Evolutionary conservation across 768 basidiomycete species (phyloP).

Genomic region (Clavulina sp.): DNA sequence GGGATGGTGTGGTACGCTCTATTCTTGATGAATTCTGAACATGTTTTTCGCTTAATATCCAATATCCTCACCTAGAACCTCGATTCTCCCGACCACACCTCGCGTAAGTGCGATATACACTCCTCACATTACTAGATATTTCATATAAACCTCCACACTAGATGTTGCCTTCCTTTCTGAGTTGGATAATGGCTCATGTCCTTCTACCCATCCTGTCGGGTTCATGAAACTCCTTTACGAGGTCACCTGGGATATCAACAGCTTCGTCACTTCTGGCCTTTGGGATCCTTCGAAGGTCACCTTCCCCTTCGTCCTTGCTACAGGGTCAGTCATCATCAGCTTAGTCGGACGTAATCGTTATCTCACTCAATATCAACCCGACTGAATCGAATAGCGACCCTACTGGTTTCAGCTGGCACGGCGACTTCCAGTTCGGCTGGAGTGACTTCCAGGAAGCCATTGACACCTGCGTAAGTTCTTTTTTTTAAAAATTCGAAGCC

Average conservation of each 20-base stretch:
- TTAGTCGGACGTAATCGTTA: too few relatives aligned
- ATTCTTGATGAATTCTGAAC: conserved; percentile 35
- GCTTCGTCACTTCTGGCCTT: too few relatives aligned
- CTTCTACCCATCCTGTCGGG: conserved; percentile 5
- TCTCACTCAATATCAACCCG: too few relatives aligned
- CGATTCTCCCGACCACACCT: background rate
- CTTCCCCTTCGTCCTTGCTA: conserved; percentile 11
- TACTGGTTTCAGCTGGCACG: conserved; percentile 11
- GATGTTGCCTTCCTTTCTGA: conserved; percentile 8
- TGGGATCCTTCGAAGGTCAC: too few relatives aligned
- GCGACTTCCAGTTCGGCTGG: conserved; percentile 8
- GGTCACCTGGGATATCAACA: conserved; percentile 10
- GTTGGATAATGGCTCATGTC: conserved; percentile 8
- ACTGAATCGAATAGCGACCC: too few relatives aligned
- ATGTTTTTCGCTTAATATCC: conserved; percentile 19
- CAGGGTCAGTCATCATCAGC: conserved; percentile 1
- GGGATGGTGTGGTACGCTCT: conserved; percentile 21
- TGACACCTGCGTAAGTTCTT: conserved; percentile 7
- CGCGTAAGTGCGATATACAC: too few relatives aligned
- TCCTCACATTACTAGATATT: too few relatives aligned
- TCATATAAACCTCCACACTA: too few relatives aligned
- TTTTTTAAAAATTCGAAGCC: too few relatives aligned
- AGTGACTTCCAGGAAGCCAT: conserved; percentile 5
- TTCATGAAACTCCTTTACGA: conserved; percentile 10
- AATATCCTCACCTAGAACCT: conserved; percentile 15